These are phyloP conservation scores for Saccharomyces hybrid DNA, from an alignment of 1,139 yeast genomes.

Conservation along the genomic window DNA sequence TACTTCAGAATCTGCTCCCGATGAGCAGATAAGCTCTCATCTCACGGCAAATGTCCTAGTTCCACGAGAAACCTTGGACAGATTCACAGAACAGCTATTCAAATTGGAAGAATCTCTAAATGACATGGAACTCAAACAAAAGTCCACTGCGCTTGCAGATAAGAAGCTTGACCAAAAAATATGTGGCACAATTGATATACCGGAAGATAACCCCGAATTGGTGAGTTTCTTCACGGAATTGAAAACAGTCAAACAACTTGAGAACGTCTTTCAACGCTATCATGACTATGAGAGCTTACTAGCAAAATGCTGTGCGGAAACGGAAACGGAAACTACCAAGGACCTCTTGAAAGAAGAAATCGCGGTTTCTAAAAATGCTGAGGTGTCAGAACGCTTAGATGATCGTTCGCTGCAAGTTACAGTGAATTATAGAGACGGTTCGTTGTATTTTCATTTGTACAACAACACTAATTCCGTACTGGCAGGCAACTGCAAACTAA, in stretches of 20 bases:
- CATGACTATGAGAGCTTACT: constrained; percentile 8
- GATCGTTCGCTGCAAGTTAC: neutral
- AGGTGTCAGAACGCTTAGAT: neutral
- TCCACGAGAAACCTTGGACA: neutral
- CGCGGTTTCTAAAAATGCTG: no score
- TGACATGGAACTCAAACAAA: neutral
- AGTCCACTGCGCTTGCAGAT: neutral
- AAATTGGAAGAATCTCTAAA: neutral
- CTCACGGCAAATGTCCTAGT: neutral
- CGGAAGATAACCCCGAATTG: neutral
- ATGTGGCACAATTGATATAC: neutral
- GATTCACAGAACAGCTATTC: neutral
- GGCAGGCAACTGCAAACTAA: constrained; percentile 12
- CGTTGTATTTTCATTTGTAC: constrained; percentile 12
- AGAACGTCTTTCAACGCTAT: neutral
- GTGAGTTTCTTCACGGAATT: neutral
- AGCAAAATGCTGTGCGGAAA: no score
- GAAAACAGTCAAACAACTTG: neutral
- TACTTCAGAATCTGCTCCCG: neutral
- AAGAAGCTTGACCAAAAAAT: neutral
- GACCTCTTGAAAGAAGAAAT: neutral
- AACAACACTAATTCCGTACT: constrained; percentile 12
- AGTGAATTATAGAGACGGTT: constrained; percentile 7
- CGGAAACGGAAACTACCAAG: neutral
- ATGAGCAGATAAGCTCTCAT: neutral